Evolutionary conservation across 108 stramenopile genomes (phyloP).

Genomic region (Discostella stelligeroides): DNA sequence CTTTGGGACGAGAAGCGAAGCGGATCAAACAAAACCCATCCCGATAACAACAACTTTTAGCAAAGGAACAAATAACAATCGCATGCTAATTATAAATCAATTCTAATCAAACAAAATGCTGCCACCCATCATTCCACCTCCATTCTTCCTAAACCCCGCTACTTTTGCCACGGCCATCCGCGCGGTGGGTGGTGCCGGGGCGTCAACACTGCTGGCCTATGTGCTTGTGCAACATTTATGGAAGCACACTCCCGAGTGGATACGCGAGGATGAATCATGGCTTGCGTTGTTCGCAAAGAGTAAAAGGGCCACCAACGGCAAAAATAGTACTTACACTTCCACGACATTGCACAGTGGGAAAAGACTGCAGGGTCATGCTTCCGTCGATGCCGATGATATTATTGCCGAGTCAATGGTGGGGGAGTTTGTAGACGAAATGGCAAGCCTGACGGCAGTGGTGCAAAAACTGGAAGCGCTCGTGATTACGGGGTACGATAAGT

Average conservation of each 20-base stretch:
- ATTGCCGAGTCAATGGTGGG: not conserved
- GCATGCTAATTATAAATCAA: no score
- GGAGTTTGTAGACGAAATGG: slow-evolving; percentile 45
- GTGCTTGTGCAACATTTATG: slow-evolving; percentile 42
- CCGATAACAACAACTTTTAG: no score
- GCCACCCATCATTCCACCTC: slow-evolving; percentile 7
- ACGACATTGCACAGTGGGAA: no score
- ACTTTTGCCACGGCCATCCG: slow-evolving; percentile 23
- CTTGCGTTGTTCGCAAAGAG: slow-evolving; percentile 14
- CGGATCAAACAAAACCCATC: no score
- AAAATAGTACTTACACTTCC: no score
- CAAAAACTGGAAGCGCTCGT: slow-evolving; percentile 57
- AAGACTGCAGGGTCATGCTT: no score
- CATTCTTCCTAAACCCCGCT: slow-evolving; percentile 27
- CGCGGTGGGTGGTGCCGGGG: slow-evolving; percentile 3
- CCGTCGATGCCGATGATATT: no score
- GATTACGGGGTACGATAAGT: slow-evolving; percentile 41
- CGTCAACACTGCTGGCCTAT: slow-evolving; percentile 32
- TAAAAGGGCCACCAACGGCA: no score
- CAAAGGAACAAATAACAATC: no score
- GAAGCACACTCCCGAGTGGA: slow-evolving; percentile 57
- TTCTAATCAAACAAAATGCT: no score
- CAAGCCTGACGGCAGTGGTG: slow-evolving; percentile 49
- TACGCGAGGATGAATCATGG: slow-evolving; percentile 63
- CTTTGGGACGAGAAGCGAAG: no score